Base-by-base conservation (phyloP, 768 basidiomycete genomes). In the Auriscalpium microsporum region DNA sequence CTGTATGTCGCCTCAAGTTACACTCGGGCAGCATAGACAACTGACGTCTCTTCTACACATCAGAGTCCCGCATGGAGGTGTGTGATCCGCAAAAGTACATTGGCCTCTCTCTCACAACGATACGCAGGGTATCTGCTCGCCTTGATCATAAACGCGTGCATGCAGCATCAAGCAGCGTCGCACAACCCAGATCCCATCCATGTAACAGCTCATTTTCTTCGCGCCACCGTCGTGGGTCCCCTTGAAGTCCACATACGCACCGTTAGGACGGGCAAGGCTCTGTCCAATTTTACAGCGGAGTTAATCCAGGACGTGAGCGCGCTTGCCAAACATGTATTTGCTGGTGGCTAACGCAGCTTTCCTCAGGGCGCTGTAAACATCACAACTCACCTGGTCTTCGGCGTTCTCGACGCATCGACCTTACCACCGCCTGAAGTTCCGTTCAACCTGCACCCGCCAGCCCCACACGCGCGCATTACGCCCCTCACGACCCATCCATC, bases 271-370 rank as follows among this genome's bases (percentile, higher is more conserved):
- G 82, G 84, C 2, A 74, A 72, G 47, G 72, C 69, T 0, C 81
- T 83, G 56, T 78, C 80, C 16, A 83, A 83, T 55, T 48, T 87
- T n/a, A 63, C 70, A 10, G 84, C 82, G 16, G 76, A 82, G 37
- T 71, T 87, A 14, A 52, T 78, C n/a, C 85, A 86, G 66, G 67
- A 76, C 63, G 84, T 84, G 19, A 17, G 35, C 8, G 14, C 13
- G 3, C 40, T 42, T n/a, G n/a, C 6, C n/a, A 5, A 14, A 2
- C 2, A 23, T 48, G 7, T 8, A 1, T 33, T 13, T 28, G 28
- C 14, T 23, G n/a, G 11, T 5, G 28, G 3, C 28, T 4, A 21
- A 14, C 14, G 4, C 9, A 10, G 35, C 28, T 40, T 8, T n/a
- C 2, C 17, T 17, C 35, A 54, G 53, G 53, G 53, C 13, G 33